Base-by-base conservation (phyloP, 345 rosid genomes). In the Anastatica hierochuntica region DNA sequence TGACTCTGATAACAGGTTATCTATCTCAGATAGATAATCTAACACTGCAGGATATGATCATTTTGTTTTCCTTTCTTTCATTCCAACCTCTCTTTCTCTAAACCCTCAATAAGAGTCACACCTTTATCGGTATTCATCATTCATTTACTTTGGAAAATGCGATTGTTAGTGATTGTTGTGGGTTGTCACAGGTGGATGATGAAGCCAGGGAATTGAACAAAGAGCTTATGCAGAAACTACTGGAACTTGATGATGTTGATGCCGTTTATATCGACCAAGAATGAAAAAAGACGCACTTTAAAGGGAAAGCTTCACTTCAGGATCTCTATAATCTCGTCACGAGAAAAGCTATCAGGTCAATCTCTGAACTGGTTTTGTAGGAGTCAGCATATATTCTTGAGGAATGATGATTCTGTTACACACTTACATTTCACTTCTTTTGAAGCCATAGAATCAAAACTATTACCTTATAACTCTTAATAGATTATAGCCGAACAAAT, bases 171-270 rank as follows among this genome's bases (percentile, higher is more conserved):
- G 39, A 5, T 29, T 31, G 56, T 53, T 57, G 67, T 57, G 3
- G 58, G n/a, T n/a, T n/a, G n/a, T n/a, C n/a, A n/a, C 74, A 86
- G 97, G 96, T 76, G 58, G 97, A 90, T 67, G 94, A 90, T 47
- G 96, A 84, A 61, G 94, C 96, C 51, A 74, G 70, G 83, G 94
- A 90, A 26, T 69, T 90, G 79, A 86, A 86, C 83, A 86, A 75
- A 75, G 87, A 80, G 59, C 94, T 90, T 14, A 75, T 80, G 72
- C 73, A 80, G 41, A 79, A 78, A 67, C 70, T 90, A 53, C 90
- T 90, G 5, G 96, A 90, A 53, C 90, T 86, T 53, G 90, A 86
- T 60, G 97, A 84, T 58, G 97, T 90, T 13, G 94, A 86, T 42
- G 84, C 95, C 1, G 97, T 90, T 35, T 86, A 82, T 68, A 77